Evolutionary conservation across 345 rosid genomes (phyloP), one percentile per base, ranked within the genome.

Genomic region (Pugionium cornutum): DNA sequence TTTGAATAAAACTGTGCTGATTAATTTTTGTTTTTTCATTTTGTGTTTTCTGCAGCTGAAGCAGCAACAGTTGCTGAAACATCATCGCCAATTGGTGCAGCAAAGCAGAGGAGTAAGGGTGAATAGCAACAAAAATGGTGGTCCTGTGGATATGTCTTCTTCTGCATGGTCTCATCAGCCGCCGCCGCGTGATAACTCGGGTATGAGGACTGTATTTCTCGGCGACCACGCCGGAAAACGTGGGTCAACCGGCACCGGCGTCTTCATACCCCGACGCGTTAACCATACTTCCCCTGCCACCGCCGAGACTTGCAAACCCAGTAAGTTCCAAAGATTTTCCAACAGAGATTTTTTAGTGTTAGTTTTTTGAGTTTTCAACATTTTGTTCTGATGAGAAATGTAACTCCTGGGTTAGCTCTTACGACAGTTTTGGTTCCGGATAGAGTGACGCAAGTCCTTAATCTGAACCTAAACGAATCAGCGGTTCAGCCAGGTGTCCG

Each of bases 221-320:
- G 87, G 88, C 3, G 56, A 79, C 10, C 69, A 75, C 0, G 41
- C 77, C n/a, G 79, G 47, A 0, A 86, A 83, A 75, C 76, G 77
- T 30, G 86, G 81, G 53, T 83, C 81, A 43, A 75, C 95, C 3
- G 99, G 97, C 2, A 92, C 99, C 2, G 97, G 96, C 5, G 97
- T 92, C 3, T 92, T 92, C 82, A 64, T 90, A 47, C 99, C 99
- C n/a, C 96, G 90, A 4, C 79, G 83, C 2, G 35, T 64, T 45
- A 58, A 51, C 51, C 71, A 10, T 4, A 18, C 18, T 18, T 31
- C 72, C 7, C 77, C 76, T 49, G 36, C 77, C 2, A 56, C 73
- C 2, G 2, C 77, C 34, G 84, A 79, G 18, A 29, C 79, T 41
- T 80, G 83, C 6, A 84, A 89, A 70, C 52, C 83, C 33, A 86